Percentiles rank a stretch among this genome's conserved stretches.
Evolutionary conservation across 805 yeast genomes (phyloP).

Genomic region (Saccharomyces jurei): DNA sequence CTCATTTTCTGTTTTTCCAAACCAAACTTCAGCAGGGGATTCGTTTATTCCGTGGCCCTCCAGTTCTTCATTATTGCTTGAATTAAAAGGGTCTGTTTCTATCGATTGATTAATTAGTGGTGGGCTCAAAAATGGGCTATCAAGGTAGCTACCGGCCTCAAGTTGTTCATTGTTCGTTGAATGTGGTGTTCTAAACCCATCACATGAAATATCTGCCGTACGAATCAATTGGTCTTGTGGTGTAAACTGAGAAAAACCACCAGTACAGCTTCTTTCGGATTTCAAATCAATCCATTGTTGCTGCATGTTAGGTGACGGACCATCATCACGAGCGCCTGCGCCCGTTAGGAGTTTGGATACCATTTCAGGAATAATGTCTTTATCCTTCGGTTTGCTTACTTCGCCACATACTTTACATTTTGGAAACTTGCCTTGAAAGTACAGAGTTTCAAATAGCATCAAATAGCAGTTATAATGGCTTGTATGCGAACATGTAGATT

Average conservation of each 20-base stretch:
- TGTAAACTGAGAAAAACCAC: slow-evolving; percentile 10
- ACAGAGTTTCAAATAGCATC: slow-evolving; percentile 21
- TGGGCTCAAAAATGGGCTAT: not conserved
- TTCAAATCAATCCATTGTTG: slow-evolving; percentile 18
- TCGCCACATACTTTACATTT: slow-evolving; percentile 23
- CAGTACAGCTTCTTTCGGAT: slow-evolving; percentile 5
- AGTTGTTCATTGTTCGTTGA: not conserved
- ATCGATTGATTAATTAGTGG: not conserved
- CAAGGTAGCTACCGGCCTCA: not conserved
- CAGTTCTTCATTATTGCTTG: not conserved
- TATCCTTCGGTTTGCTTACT: slow-evolving; percentile 22
- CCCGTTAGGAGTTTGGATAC: slow-evolving; percentile 12
- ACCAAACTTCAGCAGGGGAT: not conserved
- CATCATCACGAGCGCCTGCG: not conserved
- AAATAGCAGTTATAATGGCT: slow-evolving; percentile 39
- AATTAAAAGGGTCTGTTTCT: not conserved
- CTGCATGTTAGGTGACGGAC: not conserved
- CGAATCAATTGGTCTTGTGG: slow-evolving; percentile 26
- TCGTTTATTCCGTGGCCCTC: not conserved
- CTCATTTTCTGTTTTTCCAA: not conserved
- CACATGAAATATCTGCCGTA: slow-evolving; percentile 24
- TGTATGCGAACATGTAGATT: slow-evolving; percentile 37
- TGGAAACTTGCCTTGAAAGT: slow-evolving; percentile 15
- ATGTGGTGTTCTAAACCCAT: slow-evolving; percentile 21
- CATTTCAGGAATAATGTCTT: slow-evolving; percentile 22